Conservation (phyloP, 148 eudicot genomes). For the Camellia sinensis region DNA sequence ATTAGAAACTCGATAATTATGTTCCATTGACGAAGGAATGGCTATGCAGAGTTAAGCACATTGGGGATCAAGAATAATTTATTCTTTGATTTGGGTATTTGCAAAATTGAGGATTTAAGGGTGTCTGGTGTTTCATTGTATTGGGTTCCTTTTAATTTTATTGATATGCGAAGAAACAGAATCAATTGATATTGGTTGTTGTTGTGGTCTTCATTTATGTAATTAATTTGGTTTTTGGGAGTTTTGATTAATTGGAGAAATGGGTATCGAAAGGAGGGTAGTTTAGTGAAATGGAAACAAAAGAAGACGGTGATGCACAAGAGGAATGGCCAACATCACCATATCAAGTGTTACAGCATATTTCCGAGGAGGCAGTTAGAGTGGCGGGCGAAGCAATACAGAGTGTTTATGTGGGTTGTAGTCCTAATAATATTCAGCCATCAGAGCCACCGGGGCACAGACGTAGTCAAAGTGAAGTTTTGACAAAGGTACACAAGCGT, state of each 20-base stretch:
- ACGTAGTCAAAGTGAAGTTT: slow-evolving; percentile 61
- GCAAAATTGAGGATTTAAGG: neutral
- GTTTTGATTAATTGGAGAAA: slow-evolving; percentile 12
- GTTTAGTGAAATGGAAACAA: slow-evolving; percentile 44
- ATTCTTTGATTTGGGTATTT: neutral
- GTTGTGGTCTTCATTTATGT: neutral
- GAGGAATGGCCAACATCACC: slow-evolving; percentile 57
- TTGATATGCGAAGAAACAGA: neutral
- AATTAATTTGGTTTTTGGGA: slow-evolving; percentile 16
- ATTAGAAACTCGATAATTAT: neutral
- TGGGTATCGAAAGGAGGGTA: slow-evolving; percentile 26
- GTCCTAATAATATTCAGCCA: slow-evolving; percentile 31
- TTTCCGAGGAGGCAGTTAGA: slow-evolving; percentile 69
- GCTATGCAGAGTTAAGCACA: neutral
- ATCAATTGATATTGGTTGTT: neutral
- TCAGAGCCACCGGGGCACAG: slow-evolving; percentile 41
- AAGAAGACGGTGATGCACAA: slow-evolving; percentile 36
- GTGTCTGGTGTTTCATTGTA: neutral
- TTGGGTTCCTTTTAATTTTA: neutral
- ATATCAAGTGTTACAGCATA: slow-evolving; percentile 50
- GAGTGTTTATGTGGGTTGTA: slow-evolving; percentile 33
- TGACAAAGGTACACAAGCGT: slow-evolving; percentile 31
- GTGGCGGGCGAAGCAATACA: slow-evolving; percentile 57
- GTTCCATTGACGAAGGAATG: neutral
- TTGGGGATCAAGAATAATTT: neutral